Conservation (phyloP, 2,329 filamentous ascomycete species). For the Incumbomyces delicatus region DNA sequence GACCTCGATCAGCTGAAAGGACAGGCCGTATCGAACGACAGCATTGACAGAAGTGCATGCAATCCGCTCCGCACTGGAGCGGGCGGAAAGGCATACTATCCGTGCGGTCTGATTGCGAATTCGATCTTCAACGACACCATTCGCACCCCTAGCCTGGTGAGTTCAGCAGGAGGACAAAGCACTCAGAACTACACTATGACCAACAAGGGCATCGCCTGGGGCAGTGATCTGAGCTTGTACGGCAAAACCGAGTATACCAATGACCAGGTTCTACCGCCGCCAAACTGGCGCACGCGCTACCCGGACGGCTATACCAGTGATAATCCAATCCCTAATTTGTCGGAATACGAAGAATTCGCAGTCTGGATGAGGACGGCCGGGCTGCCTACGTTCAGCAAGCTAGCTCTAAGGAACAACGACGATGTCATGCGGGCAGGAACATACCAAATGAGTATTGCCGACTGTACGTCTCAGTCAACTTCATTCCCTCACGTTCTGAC, state of each 20-base stretch:
- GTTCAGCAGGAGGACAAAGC: slow-evolving; percentile 32
- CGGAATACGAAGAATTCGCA: slow-evolving; percentile 74
- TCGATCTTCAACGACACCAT: slow-evolving; percentile 96
- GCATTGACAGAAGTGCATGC: slow-evolving; percentile 62
- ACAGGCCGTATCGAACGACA: slow-evolving; percentile 46
- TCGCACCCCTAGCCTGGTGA: slow-evolving; percentile 52
- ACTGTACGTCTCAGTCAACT: slow-evolving; percentile 50
- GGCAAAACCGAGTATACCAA: slow-evolving; percentile 56
- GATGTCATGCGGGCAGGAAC: slow-evolving; percentile 56
- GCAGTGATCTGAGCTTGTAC: slow-evolving; percentile 71
- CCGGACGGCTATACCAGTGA: slow-evolving; percentile 58
- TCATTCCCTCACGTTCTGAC: slow-evolving; percentile 4
- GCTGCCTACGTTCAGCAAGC: slow-evolving; percentile 86
- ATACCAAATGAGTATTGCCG: slow-evolving; percentile 67
- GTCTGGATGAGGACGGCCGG: slow-evolving; percentile 99
- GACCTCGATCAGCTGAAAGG: slow-evolving; percentile 76
- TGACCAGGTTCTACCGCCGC: slow-evolving; percentile 64
- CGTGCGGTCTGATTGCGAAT: slow-evolving; percentile 92
- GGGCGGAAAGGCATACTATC: slow-evolving; percentile 68
- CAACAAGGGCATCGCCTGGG: slow-evolving; percentile 73
- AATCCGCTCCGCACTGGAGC: slow-evolving; percentile 54
- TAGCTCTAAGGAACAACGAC: slow-evolving; percentile 73
- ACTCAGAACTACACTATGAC: slow-evolving; percentile 62
- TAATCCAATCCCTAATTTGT: slow-evolving; percentile 60
- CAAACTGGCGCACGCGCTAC: slow-evolving; percentile 70